Percentiles rank a stretch among this genome's conserved stretches.
Conservation (phyloP, 2,329 filamentous ascomycete genomes). For the Calonectria pseudoturangicola region DNA sequence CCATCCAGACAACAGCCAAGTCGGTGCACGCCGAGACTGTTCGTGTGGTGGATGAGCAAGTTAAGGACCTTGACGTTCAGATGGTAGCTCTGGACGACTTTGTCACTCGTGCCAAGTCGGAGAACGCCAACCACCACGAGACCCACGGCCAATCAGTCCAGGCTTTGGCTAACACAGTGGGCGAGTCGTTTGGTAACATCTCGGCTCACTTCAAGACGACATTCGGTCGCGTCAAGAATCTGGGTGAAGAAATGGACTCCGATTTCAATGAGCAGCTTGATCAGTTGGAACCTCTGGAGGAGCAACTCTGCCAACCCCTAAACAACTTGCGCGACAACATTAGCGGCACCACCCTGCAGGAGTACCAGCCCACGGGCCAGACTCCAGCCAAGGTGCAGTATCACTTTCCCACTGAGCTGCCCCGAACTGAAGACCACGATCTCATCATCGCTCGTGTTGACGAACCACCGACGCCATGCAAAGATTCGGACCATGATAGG, state of each 20-base stretch:
- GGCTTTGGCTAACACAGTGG: constrained; percentile 79
- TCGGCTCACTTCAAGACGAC: constrained; percentile 81
- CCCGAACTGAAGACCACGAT: constrained; percentile 78
- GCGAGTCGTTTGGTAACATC: constrained; percentile 83
- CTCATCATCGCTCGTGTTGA: constrained; percentile 65
- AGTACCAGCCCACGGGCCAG: constrained; percentile 89
- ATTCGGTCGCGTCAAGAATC: constrained; percentile 78
- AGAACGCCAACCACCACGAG: constrained; percentile 86
- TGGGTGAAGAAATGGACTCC: constrained; percentile 80
- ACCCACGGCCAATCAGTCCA: constrained; percentile 81
- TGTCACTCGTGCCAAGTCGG: constrained; percentile 85
- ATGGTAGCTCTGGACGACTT: constrained; percentile 95
- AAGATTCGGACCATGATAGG: constrained; percentile 57
- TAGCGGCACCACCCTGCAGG: constrained; percentile 77
- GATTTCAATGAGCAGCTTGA: constrained; percentile 76
- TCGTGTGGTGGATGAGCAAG: constrained; percentile 91
- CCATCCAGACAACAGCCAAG: constrained; percentile 88
- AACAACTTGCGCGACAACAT: constrained; percentile 82
- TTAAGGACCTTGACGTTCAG: constrained; percentile 89
- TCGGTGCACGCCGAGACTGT: constrained; percentile 94
- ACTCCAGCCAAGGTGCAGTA: constrained; percentile 90
- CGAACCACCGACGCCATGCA: constrained; percentile 53
- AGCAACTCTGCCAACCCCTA: constrained; percentile 80
- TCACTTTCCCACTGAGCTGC: constrained; percentile 85
- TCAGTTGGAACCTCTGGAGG: constrained; percentile 76